A percentile compares a stretch with the other conserved stretches of the same genome.
These are phyloP conservation scores for Pisolithus thermaeus DNA, from an alignment of 1,284 basidiomycete species.

Conservation along the genomic window DNA sequence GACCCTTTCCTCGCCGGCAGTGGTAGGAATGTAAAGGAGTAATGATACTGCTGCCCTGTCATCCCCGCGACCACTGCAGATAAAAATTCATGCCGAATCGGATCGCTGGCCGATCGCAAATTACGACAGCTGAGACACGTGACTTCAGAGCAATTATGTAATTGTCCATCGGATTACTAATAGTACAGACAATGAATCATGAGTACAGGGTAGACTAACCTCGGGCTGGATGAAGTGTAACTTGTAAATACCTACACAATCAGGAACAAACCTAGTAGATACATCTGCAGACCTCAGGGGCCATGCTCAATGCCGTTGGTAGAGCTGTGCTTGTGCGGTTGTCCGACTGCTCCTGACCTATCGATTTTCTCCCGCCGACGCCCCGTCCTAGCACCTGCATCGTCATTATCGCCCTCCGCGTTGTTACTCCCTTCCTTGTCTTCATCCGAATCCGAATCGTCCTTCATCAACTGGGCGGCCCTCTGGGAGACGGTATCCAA, in stretches of 20 bases:
- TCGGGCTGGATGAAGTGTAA: too few relatives aligned
- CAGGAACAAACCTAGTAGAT: neutral
- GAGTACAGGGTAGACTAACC: neutral
- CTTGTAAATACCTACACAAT: too few relatives aligned
- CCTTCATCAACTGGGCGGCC: conserved; percentile 56
- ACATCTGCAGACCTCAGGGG: neutral
- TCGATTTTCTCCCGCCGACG: too few relatives aligned
- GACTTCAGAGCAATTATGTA: neutral
- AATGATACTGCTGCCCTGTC: neutral
- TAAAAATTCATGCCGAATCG: conserved; percentile 1
- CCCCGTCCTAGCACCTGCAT: neutral
- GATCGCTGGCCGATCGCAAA: conserved; percentile 1
- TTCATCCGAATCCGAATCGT: conserved; percentile 45
- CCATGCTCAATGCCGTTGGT: conserved; percentile 34
- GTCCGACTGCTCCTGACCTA: neutral
- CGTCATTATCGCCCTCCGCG: neutral
- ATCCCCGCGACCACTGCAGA: neutral
- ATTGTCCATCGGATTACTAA: too few relatives aligned
- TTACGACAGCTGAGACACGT: neutral
- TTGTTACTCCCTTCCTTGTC: conserved; percentile 37
- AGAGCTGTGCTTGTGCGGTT: neutral
- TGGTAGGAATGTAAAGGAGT: neutral
- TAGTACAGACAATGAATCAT: neutral
- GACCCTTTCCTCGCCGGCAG: neutral
- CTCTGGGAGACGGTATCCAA: conserved; percentile 35